Base-by-base conservation (phyloP, 192 early-diverging fungal genomes). In the Rhizophagus prolifer region DNA sequence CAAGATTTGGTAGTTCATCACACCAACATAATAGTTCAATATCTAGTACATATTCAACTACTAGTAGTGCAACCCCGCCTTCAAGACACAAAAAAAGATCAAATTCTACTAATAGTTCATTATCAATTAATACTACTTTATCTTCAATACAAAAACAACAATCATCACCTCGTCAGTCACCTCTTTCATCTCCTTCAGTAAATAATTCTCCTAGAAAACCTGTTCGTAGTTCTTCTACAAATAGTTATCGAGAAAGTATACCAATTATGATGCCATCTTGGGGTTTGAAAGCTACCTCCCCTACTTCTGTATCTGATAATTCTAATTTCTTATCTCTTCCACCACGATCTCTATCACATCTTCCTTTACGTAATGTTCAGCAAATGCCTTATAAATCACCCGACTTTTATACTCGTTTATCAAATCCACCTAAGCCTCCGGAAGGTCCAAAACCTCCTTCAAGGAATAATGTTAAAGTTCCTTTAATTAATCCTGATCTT, bases 211-310 rank as follows among this genome's bases (percentile, higher is more conserved):
- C 38, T 6, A 47, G 1, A 13, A 70, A 25, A 14, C 25, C 14
- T 44, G 3, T 3, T 44, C 30, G 38, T 68, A 68, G 38, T 68
- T 68, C 38, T 34, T 19, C 65, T n/a, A 36, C 34, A 16, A 50
- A 7, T 70, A 47, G 41, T 47, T 1, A 47, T 50, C 8, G 46
- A 70, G n/a, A 70, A 50, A 70, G 46, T 50, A 50, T 50, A 13
- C 41, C 38, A 16, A 70, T 50, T 46, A 47, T 70, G 21, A 44
- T 70, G 69, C 26, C 54, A 59, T 34, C 71, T 58, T 28, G 38
- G 26, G 14, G 38, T 26, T 4, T 44, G 54, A 28, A 4, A 13
- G 5, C 14, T 36, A 3, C 66, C 3, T 34, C 66, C 38, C 30
- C 34, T 72, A 38, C 54, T 26, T 74, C 36, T 19, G 0, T 25